Evolutionary conservation across 139 green algal species (phyloP).

Genomic region (Coelastrella sp.): DNA sequence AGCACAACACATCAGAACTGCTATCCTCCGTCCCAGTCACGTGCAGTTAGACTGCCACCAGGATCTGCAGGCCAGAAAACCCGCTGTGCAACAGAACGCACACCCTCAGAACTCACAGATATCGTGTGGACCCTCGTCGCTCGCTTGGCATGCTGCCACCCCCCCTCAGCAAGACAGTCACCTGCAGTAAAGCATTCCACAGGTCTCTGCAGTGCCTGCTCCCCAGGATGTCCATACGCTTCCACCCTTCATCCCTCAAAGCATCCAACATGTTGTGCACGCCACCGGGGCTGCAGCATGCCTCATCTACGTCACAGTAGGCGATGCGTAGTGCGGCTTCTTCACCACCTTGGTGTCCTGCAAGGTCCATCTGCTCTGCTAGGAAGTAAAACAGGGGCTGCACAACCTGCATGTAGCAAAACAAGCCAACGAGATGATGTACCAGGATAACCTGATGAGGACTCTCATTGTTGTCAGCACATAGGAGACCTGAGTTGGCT

Average conservation of each 20-base stretch:
- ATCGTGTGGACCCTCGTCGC: too few relatives aligned
- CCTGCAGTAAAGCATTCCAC: slow-evolving; percentile 12
- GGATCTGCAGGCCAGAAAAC: too few relatives aligned
- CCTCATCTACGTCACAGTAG: slow-evolving; percentile 89
- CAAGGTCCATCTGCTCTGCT: slow-evolving; percentile 64
- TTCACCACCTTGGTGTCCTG: slow-evolving; percentile 41
- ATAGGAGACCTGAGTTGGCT: too few relatives aligned
- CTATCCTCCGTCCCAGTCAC: too few relatives aligned
- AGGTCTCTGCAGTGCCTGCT: background rate
- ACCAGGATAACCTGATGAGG: too few relatives aligned
- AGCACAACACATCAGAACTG: too few relatives aligned
- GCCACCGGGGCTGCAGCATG: slow-evolving; percentile 59
- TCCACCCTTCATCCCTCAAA: slow-evolving; percentile 29
- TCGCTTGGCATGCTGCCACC: too few relatives aligned
- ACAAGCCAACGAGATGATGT: background rate
- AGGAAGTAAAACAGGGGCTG: slow-evolving; percentile 81
- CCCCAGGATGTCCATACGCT: background rate
- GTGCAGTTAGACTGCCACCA: too few relatives aligned
- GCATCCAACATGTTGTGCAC: slow-evolving; percentile 42
- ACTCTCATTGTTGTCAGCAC: too few relatives aligned
- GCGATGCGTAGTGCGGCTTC: slow-evolving; percentile 72
- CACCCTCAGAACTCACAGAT: background rate
- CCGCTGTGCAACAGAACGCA: background rate
- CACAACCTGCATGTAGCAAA: slow-evolving; percentile 55
- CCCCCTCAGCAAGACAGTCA: background rate